Conservation (phyloP, 805 yeast genomes). For the Brettanomyces bruxellensis region DNA sequence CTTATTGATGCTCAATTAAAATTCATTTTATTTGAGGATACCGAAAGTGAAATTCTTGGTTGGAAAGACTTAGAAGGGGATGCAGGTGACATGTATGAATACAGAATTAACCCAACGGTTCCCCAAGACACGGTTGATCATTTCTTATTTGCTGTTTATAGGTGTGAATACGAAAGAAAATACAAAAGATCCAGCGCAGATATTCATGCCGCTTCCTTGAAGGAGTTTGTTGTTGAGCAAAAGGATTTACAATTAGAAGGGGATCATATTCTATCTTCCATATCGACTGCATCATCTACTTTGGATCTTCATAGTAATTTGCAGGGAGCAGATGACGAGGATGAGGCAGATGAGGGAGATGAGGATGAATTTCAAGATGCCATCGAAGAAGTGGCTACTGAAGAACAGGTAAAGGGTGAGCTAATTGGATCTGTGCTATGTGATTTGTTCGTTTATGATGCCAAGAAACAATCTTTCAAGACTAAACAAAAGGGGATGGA, state of each 20-base stretch:
- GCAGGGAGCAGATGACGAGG: conserved; percentile 14
- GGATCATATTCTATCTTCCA: conserved; percentile 5
- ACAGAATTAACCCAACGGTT: conserved; percentile 57
- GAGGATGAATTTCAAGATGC: conserved; percentile 23
- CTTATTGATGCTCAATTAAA: conserved; percentile 52
- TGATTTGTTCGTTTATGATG: conserved; percentile 50
- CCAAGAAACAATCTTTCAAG: conserved; percentile 37
- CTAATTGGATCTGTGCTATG: conserved; percentile 14
- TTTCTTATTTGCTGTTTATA: conserved; percentile 53
- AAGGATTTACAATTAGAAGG: conserved; percentile 12
- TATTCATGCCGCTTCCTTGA: conserved; percentile 38
- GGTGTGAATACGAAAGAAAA: conserved; percentile 70
- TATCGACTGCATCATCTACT: conserved; percentile 5
- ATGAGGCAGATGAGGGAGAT: conserved; percentile 22
- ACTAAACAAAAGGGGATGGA: conserved; percentile 27
- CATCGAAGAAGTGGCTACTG: conserved; percentile 15
- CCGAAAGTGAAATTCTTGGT: conserved; percentile 46
- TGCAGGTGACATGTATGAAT: conserved; percentile 75
- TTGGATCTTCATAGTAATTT: background rate
- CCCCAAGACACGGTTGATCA: conserved; percentile 45
- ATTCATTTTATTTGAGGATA: conserved; percentile 40
- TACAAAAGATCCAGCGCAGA: conserved; percentile 45
- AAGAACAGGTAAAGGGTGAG: conserved; percentile 4
- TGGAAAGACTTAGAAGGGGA: conserved; percentile 90
- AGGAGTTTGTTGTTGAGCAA: conserved; percentile 44